Base-by-base conservation (phyloP, 371 early-diverging fungal species). In the Mucor lusitanicus region DNA sequence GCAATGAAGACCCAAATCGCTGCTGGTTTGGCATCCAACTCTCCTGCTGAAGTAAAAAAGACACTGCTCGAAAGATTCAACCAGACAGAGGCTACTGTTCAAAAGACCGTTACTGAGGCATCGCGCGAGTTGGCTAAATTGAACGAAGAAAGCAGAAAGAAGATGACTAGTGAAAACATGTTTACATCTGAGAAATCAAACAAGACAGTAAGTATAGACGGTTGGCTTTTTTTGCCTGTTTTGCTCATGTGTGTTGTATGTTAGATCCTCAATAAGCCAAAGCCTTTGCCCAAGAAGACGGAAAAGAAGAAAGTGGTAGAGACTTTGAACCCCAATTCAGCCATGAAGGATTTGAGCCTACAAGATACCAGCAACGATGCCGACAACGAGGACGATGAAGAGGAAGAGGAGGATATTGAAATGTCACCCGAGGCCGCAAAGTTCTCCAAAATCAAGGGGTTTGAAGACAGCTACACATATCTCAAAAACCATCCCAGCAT, bases 151-250 rank as follows among this genome's bases (percentile, higher is more conserved):
- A 87, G 87, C 55, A 79, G 76, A 53, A 87, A 85, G 71, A 94
- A 93, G 65, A 56, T 95, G 35, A 91, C 94, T 3, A 85, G 87
- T 5, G 96, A 96, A 67, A 90, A 93, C 35, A 85, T 96, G 65
- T 83, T 85, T 25, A 85, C 88, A 19, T 61, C 61, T 5, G 89
- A 87, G 33, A 93, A 92, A 8, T 90, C 91, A 63, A 86, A 86
- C 70, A 89, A 90, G 61, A 93, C 93, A 17, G 90, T 91, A 78
- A 70, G 77, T 58, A 0, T 8, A 25, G 15, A 33, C 33, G 50
- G 7, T 12, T 9, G 40, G 1, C 11, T 55, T 30, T 62, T 60
- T 11, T 53, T 12, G 11, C 6, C 15, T 53, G 13, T 8, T 25
- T 60, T 6, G 21, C 3, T 57, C 28, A 28, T 50, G 23, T 19